These are phyloP conservation scores for Plantago elongata DNA, from an alignment of 257 asterid genomes.

Conservation along the genomic window DNA sequence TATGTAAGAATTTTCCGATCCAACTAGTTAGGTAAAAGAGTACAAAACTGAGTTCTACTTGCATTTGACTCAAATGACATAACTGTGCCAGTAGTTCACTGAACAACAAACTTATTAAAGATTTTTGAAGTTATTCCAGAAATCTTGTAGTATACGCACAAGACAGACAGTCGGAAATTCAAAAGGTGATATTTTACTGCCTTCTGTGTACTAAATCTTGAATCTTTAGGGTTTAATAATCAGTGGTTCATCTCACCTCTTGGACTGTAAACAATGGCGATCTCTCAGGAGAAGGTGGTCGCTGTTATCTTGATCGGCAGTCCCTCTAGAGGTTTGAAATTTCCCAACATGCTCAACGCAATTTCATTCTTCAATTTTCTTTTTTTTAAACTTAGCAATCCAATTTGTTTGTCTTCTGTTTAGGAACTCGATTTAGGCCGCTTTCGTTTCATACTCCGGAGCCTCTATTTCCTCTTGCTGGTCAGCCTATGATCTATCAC, in stretches of 20 bases:
- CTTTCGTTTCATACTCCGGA: constrained; percentile 71
- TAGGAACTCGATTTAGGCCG: constrained; percentile 85
- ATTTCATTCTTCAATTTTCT: neutral
- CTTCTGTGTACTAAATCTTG: constrained; percentile 9
- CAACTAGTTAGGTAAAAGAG: no score
- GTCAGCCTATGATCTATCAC: constrained; percentile 86
- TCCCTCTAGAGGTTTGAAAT: constrained; percentile 57
- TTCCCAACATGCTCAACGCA: neutral
- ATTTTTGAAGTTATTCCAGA: no score
- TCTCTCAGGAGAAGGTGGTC: constrained; percentile 58
- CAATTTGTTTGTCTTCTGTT: neutral
- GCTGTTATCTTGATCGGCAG: constrained; percentile 83
- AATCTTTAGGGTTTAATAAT: constrained; percentile 23
- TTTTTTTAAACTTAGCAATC: neutral
- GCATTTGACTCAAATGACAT: no score
- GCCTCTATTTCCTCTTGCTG: constrained; percentile 81
- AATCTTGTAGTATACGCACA: neutral
- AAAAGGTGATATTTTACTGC: neutral
- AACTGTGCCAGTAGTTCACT: no score
- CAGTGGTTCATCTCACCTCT: neutral
- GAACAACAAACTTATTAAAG: no score
- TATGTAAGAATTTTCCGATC: no score
- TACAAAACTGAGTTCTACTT: no score
- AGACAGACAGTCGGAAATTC: neutral
- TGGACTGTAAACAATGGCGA: constrained; percentile 36